Percentiles rank a stretch among this genome's conserved stretches.
phyloP scores from a whole-genome alignment of 2,329 filamentous ascomycete genomes.

The Phaeomoniella chlamydospora region DNA sequence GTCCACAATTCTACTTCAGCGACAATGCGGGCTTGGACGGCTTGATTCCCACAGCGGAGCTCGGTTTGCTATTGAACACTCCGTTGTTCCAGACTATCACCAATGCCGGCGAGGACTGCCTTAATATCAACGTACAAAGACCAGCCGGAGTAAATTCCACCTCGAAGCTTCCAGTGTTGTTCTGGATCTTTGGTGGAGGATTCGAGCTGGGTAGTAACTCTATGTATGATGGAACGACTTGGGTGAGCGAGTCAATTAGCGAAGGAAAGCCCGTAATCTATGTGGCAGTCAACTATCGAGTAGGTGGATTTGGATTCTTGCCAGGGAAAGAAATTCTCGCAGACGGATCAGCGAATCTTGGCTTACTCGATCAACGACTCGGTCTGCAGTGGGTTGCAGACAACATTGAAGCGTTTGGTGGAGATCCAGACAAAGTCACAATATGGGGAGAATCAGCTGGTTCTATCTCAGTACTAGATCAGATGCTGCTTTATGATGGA shows the following conservation, averaged over 20 bases:
- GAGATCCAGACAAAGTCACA: constrained; percentile 63
- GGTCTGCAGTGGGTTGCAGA: constrained; percentile 64
- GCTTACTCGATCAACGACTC: constrained; percentile 57
- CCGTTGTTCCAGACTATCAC: constrained; percentile 33
- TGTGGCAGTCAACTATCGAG: constrained; percentile 65
- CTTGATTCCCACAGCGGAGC: constrained; percentile 24
- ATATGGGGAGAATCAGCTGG: constrained; percentile 66
- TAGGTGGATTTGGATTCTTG: constrained; percentile 62
- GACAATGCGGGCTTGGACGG: constrained; percentile 18
- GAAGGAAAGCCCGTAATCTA: constrained; percentile 50
- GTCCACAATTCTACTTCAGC: background rate
- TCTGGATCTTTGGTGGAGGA: constrained; percentile 57
- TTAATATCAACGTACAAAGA: constrained; percentile 48
- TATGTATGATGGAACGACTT: constrained; percentile 19
- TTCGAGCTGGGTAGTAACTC: constrained; percentile 31
- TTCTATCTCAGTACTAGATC: constrained; percentile 46
- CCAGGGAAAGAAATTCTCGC: constrained; percentile 51
- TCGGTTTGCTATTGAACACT: constrained; percentile 37
- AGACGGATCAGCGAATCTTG: constrained; percentile 56
- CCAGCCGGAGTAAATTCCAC: constrained; percentile 32
- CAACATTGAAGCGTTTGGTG: constrained; percentile 64
- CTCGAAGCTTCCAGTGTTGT: constrained; percentile 50
- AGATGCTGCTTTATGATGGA: constrained; percentile 38
- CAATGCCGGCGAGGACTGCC: constrained; percentile 38
- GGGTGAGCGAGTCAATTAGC: constrained; percentile 22